Evolutionary conservation across 306 rosid species (phyloP).

Genomic region (Herpetospermum pedunculosum): DNA sequence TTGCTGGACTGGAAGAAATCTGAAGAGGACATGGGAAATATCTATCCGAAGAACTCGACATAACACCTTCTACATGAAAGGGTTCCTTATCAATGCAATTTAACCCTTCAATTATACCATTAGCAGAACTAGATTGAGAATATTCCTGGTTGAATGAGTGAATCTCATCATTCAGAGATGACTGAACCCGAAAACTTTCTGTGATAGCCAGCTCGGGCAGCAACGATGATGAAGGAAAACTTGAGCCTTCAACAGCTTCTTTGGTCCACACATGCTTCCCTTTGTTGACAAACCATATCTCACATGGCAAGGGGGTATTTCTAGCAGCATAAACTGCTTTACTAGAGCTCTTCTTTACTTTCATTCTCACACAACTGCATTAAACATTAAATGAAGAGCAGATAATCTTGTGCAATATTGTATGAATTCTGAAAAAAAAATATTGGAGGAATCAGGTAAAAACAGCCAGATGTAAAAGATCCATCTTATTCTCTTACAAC

Average conservation of each 20-base stretch:
- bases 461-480: not conserved
- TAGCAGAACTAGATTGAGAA: constrained; percentile 15
- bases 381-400: constrained; percentile 9
- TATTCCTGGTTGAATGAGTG: constrained; percentile 20
- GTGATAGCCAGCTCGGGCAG: constrained; percentile 26
- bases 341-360: constrained; percentile 56
- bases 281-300: constrained; percentile 72
- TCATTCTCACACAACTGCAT: constrained; percentile 62
- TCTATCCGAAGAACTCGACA: not conserved
- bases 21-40: constrained; percentile 9
- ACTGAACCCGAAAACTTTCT: constrained; percentile 22
- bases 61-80: constrained; percentile 12
- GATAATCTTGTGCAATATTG: not conserved
- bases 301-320: constrained; percentile 60
- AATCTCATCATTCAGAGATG: constrained; percentile 27
- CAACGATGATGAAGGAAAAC: constrained; percentile 25
- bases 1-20: constrained; percentile 9
- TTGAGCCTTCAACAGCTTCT: constrained; percentile 50
- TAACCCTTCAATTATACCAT: constrained; percentile 16
- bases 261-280: constrained; percentile 75
- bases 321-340: constrained; percentile 68
- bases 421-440: not conserved
- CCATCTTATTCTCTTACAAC: not conserved
- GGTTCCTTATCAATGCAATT: constrained; percentile 24
- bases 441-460: not conserved